A percentile compares a stretch with the other conserved stretches of the same genome.
phyloP scores from a whole-genome alignment of 441 rosid genomes.

The Bruguiera hainesii region DNA sequence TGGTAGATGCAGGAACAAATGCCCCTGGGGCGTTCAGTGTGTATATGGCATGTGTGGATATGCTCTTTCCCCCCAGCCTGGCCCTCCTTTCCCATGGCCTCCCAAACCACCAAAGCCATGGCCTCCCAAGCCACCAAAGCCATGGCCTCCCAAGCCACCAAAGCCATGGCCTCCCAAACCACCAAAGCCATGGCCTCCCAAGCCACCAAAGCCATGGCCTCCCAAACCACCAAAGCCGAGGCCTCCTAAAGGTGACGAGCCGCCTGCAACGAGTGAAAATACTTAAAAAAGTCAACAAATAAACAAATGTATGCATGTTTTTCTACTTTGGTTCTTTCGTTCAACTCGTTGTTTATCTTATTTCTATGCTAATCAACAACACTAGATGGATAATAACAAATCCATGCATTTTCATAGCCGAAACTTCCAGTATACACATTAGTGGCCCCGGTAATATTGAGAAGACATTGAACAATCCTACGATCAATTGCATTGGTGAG shows the following conservation, averaged over 20 bases:
- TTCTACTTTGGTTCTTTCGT: no score
- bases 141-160: slow-evolving; percentile 5
- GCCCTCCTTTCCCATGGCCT: slow-evolving; percentile 1
- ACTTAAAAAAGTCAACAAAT: not conserved
- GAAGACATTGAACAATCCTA: no score
- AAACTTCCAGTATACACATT: no score
- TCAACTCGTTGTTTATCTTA: no score
- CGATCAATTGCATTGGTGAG: no score
- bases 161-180: slow-evolving; percentile 1
- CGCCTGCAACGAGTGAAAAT: not conserved
- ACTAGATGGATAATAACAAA: no score
- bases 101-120: not conserved
- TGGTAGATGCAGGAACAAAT: slow-evolving; percentile 42
- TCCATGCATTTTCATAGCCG: no score
- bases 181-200: slow-evolving; percentile 5
- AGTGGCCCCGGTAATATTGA: no score
- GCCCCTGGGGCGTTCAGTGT: slow-evolving; percentile 39
- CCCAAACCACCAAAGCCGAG: not conserved
- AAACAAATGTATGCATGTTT: no score
- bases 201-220: slow-evolving; percentile 1
- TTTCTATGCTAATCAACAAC: no score
- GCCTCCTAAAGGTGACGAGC: not conserved
- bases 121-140: slow-evolving; percentile 5
- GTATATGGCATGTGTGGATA: slow-evolving; percentile 59
- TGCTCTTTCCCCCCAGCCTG: slow-evolving; percentile 17